Conservation (phyloP, 2,329 filamentous ascomycete genomes). For the Ceratocystis huliohia region DNA sequence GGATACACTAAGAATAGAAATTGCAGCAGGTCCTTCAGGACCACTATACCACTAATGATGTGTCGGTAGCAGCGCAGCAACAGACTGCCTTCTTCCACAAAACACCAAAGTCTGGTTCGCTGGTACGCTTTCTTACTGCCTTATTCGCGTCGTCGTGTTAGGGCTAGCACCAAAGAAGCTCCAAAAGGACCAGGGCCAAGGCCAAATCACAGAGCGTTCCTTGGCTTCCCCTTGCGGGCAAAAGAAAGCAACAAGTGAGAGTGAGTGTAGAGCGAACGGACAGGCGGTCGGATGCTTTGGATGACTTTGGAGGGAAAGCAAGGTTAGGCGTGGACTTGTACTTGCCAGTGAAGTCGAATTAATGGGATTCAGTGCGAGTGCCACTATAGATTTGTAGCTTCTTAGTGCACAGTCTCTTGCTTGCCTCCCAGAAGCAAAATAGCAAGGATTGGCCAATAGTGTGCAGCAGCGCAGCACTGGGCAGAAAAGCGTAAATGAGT, state of each 20-base stretch:
- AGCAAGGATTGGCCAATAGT: not conserved
- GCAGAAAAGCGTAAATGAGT: not conserved
- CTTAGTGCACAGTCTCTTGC: not conserved
- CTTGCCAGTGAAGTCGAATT: not conserved
- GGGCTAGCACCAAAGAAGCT: not conserved
- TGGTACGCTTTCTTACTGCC: not conserved
- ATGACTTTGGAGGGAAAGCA: not conserved
- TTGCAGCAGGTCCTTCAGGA: not conserved
- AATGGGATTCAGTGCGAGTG: not conserved
- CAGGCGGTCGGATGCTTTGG: not conserved
- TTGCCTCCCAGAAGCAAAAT: not conserved
- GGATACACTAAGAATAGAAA: slow-evolving; percentile 3
- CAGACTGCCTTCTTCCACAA: not conserved
- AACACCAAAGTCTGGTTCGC: slow-evolving; percentile 1
- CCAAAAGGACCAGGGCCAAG: not conserved
- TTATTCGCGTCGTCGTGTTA: not conserved
- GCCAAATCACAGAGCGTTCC: not conserved
- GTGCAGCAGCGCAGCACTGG: not conserved
- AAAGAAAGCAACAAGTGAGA: not conserved
- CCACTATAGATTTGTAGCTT: not conserved
- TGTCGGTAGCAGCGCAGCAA: not conserved
- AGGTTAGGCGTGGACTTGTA: not conserved
- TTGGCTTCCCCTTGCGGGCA: not conserved
- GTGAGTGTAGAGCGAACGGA: not conserved
- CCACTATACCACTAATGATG: not conserved